Evolutionary conservation across 352 stramenopile species (phyloP).

Genomic region (Phytophthora colocasiae): DNA sequence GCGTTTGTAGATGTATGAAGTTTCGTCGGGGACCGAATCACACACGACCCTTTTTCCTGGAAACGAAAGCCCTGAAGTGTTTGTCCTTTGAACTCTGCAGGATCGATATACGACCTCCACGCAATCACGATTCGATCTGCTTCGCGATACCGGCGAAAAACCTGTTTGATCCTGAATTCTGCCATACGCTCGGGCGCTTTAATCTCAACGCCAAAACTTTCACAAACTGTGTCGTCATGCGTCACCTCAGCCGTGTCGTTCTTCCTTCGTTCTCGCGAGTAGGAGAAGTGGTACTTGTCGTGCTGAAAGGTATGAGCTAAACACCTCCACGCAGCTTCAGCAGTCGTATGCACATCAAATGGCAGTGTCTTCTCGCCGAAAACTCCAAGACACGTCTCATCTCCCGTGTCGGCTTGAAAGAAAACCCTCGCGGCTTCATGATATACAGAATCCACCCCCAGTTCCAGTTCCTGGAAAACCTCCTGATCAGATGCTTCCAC

Average conservation of each 20-base stretch:
- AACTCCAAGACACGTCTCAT: constrained; percentile 34
- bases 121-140: constrained; percentile 67
- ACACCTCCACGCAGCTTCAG: constrained; percentile 47
- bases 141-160: constrained; percentile 70
- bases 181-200: constrained; percentile 50
- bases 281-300: constrained; percentile 47
- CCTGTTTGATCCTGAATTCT: constrained; percentile 69
- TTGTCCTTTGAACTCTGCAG: constrained; percentile 59
- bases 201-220: constrained; percentile 69
- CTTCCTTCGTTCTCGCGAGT: constrained; percentile 26
- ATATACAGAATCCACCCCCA: constrained; percentile 46
- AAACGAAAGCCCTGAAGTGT: constrained; percentile 58
- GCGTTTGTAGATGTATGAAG: constrained; percentile 22
- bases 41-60: constrained; percentile 67
- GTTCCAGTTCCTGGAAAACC: constrained; percentile 44
- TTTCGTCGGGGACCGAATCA: constrained; percentile 48
- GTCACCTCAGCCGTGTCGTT: constrained; percentile 9
- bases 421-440: constrained; percentile 47
- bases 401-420: constrained; percentile 26
- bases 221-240: constrained; percentile 59
- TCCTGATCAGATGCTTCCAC: constrained; percentile 34
- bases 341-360: constrained; percentile 47
- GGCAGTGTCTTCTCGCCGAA: constrained; percentile 57
- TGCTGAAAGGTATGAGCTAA: constrained; percentile 45
- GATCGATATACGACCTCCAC: constrained; percentile 68